These are phyloP conservation scores for Flaveria bidentis DNA, from an alignment of 129 eudicot species.

Conservation along the genomic window DNA sequence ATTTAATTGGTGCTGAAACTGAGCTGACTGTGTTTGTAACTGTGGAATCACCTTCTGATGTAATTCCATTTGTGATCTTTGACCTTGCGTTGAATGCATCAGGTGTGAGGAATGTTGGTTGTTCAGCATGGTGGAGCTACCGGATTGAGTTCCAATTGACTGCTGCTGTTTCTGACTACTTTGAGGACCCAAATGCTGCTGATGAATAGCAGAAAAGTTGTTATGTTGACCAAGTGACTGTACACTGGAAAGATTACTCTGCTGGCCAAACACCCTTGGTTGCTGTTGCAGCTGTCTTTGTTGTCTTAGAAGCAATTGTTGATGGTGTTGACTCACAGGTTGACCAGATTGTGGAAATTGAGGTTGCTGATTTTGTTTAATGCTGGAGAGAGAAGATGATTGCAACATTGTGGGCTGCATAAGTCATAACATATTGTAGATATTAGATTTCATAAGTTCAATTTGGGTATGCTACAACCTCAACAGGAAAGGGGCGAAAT, in stretches of 20 bases:
- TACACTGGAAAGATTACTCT: conserved; percentile 44
- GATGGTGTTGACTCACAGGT: conserved; percentile 52
- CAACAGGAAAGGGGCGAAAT: neutral
- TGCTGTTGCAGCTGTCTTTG: conserved; percentile 45
- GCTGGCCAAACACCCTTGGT: conserved; percentile 57
- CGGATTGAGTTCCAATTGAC: conserved; percentile 65
- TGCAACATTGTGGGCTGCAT: conserved; percentile 79
- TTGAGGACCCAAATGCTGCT: conserved; percentile 58
- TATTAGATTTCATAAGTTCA: neutral
- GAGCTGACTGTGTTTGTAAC: conserved; percentile 78
- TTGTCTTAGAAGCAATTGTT: conserved; percentile 72
- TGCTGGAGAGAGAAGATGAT: conserved; percentile 49
- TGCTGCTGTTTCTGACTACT: conserved; percentile 40
- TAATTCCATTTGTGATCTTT: conserved; percentile 65
- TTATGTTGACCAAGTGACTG: conserved; percentile 63
- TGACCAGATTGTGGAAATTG: conserved; percentile 71
- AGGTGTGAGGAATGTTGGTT: conserved; percentile 59
- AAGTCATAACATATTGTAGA: conserved; percentile 16
- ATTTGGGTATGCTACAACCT: neutral
- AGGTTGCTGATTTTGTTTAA: conserved; percentile 51
- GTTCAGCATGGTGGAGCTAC: conserved; percentile 59
- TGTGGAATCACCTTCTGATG: conserved; percentile 90
- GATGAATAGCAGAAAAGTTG: conserved; percentile 68
- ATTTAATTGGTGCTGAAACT: conserved; percentile 67
- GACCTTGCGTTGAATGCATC: conserved; percentile 65